Evolutionary conservation across 768 basidiomycete genomes (phyloP).

Genomic region (Tulasnella sp.): DNA sequence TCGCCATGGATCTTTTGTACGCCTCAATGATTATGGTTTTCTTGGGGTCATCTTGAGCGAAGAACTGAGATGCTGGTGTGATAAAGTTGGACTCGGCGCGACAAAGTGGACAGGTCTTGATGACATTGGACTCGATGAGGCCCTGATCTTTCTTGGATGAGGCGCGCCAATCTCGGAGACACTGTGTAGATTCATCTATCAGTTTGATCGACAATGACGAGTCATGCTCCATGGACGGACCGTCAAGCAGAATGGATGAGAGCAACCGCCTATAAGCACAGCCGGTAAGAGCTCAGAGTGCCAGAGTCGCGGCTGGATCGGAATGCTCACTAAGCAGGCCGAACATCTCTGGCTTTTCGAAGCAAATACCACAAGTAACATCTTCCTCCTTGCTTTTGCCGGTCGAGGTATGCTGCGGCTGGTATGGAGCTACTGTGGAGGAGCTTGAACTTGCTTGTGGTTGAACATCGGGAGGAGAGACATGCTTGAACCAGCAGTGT

Average conservation of each 20-base stretch:
- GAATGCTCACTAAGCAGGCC: conserved; percentile 15
- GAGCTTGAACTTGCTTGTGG: neutral
- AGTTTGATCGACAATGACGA: no score
- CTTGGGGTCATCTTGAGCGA: conserved; percentile 4
- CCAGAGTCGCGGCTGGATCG: no score
- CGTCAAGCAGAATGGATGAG: conserved; percentile 15
- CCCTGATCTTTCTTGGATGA: conserved; percentile 4
- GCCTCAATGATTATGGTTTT: conserved; percentile 9
- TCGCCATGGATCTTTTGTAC: conserved; percentile 13
- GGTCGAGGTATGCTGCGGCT: neutral
- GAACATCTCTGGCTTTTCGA: conserved; percentile 6
- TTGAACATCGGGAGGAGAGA: neutral
- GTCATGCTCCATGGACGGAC: neutral
- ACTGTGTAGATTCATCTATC: neutral
- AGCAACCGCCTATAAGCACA: conserved; percentile 8
- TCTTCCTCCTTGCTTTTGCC: neutral
- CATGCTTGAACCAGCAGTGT: conserved; percentile 16
- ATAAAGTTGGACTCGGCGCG: conserved; percentile 14
- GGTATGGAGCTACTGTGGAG: neutral
- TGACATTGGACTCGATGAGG: conserved; percentile 2
- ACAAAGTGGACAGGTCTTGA: conserved; percentile 16
- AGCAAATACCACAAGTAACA: conserved; percentile 15
- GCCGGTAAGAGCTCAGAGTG: neutral
- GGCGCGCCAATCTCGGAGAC: conserved; percentile 13
- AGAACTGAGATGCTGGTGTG: conserved; percentile 15